These are phyloP conservation scores for Zygoascus sp. DNA, from an alignment of 1,139 yeast species.

Conservation along the genomic window DNA sequence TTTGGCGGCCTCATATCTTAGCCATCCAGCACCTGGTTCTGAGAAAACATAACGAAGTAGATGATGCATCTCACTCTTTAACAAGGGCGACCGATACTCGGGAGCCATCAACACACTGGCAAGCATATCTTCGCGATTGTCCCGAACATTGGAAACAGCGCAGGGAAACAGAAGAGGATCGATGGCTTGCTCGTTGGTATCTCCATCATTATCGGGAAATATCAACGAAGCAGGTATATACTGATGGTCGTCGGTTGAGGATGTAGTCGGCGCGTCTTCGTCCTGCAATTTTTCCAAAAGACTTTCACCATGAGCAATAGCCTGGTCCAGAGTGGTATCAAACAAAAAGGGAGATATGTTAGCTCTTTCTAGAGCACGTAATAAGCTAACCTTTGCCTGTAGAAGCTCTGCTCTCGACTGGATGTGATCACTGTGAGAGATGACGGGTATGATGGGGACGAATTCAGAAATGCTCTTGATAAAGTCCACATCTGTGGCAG, in stretches of 20 bases:
- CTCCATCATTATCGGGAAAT: too few relatives aligned
- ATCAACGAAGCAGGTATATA: neutral
- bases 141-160: conserved; percentile 25
- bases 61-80: conserved; percentile 22
- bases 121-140: conserved; percentile 25
- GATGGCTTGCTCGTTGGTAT: neutral
- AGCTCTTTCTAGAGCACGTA: conserved; percentile 22
- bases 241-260: neutral
- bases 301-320: conserved; percentile 22
- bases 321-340: conserved; percentile 25
- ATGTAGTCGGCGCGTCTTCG: neutral
- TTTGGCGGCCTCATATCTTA: conserved; percentile 29
- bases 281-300: neutral
- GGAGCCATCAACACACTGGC: conserved; percentile 30
- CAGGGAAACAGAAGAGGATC: conserved; percentile 23
- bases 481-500: conserved; percentile 26
- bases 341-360: conserved; percentile 28
- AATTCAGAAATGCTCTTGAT: conserved; percentile 24
- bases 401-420: conserved; percentile 14
- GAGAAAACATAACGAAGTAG: conserved; percentile 26
- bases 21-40: conserved; percentile 32
- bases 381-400: conserved; percentile 22
- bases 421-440: conserved; percentile 27
- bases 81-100: conserved; percentile 24
- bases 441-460: conserved; percentile 31